Base-by-base conservation (phyloP, 768 basidiomycete species). In the Hemileccinum impolitum region DNA sequence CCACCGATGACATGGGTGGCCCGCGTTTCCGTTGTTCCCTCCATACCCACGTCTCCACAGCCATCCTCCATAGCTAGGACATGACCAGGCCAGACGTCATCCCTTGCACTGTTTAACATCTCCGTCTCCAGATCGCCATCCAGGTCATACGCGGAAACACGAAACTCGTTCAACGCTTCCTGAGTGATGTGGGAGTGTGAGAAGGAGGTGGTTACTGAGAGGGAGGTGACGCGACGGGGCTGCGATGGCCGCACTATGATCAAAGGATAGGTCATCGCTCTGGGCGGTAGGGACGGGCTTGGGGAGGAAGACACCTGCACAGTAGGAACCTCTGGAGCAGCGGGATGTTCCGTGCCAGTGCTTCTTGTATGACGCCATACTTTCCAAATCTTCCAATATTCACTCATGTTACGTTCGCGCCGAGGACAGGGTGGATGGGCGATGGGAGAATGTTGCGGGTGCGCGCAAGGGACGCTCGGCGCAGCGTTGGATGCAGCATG, bases 81-180 rank as follows among this genome's bases (percentile, higher is more conserved):
- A 34, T 32, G 61, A 1, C 48, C 42, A 9, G 39, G 6, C 53
- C 57, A 59, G 10, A 50, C 17, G 39, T 64, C 63, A 21, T 64
- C 57, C 39, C 38, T 45, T 10, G 54, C 59, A 5, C 54, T 57
- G 21, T 62, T 54, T 19, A 65, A 19, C 62, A 63, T 63, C 54
- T 59, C 62, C 14, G 39, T 30, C 51, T 59, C 57, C 44, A 63
- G 21, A 19, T 63, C 62, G n/a, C 48, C 48, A 37, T 65, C 63
- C 5, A 65, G 57, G 37, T 65, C 63, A 3, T 66, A 65, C 15
- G 61, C 56, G 1, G 59, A 58, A 4, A 46, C 51, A 15, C 53
- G 53, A 35, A 61, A 57, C 4, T 61, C 50, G 26, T 55, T 50
- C 5, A 65, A 14, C 5, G 55, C 61, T 11, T 64, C 61, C n/a